Evolutionary conservation across 257 asterid genomes (phyloP), one percentile per base, ranked within the genome.

Genomic region (Solanum chiquidenum): DNA sequence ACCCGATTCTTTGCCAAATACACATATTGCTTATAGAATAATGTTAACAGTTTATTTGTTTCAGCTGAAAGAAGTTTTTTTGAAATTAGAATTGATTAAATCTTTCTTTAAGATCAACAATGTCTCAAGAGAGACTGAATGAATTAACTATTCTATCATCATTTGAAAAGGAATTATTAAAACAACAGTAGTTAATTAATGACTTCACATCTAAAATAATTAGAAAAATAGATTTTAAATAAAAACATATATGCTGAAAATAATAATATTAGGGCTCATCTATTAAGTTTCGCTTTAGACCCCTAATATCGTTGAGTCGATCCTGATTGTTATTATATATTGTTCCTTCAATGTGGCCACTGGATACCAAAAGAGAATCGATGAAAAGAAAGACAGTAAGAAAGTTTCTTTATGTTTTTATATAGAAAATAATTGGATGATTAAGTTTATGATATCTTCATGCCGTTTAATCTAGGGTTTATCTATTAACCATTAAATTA

Each of bases 211-310:
- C 9, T 52, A 52, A 52, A 52, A 52, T 16, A 52, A 18, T n/a
- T 52, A 52, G n/a, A 6, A 52, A 52, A 52, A 18, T 52, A 52
- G 23, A 52, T 2, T 52, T 52, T 52, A 52, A 52, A 52, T 18
- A 52, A 52, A 52, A 52, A 10, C 18, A 16, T 52, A 52, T 52
- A 52, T 52, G 62, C 6, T 6, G 1, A 2, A 52, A 16, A 52
- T 16, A 16, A 52, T 0, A 16, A 52, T 52, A 52, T 52, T 18
- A 52, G n/a, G 2, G 4, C 21, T 52, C n/a, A 3, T 6, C 10
- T 18, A n/a, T 52, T 52, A 2, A 16, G 0, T 18, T 52, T 52
- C 2, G 0, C 0, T 52, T 16, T 1, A 52, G 1, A 0, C 1
- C 10, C 4, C n/a, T 18, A 52, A 52, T 52, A 16, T 6, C 9